Conservation (phyloP, 331 rosid species). For the Ulmus americana region DNA sequence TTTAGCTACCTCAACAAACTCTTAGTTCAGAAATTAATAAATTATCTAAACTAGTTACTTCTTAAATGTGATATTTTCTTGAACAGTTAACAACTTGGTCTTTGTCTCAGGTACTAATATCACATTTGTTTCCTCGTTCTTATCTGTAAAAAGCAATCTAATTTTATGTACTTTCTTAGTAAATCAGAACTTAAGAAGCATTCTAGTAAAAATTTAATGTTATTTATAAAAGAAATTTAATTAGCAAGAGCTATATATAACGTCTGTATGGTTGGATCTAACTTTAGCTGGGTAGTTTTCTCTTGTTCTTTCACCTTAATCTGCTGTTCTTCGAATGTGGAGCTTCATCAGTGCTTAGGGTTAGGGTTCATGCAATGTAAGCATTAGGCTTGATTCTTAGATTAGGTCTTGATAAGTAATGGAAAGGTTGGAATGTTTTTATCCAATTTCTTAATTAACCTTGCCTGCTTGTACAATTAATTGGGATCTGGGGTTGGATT, state of each 20-base stretch:
- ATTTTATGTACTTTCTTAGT: no score
- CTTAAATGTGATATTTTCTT: no score
- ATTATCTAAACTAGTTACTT: no score
- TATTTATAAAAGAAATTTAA: no score
- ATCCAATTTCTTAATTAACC: neutral
- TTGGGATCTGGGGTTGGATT: neutral
- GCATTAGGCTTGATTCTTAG: slow-evolving; percentile 3
- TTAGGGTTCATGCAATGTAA: slow-evolving; percentile 52
- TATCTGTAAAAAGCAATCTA: no score
- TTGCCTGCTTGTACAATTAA: neutral
- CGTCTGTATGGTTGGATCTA: neutral
- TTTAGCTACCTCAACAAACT: no score
- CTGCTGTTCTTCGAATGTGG: neutral
- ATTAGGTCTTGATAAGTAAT: slow-evolving; percentile 2
- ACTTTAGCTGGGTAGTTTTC: neutral
- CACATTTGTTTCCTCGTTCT: no score
- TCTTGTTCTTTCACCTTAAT: neutral
- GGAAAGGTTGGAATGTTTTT: slow-evolving; percentile 7
- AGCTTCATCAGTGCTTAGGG: slow-evolving; percentile 29
- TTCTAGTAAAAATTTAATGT: no score
- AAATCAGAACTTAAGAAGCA: no score
- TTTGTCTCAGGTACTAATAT: no score
- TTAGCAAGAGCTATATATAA: neutral
- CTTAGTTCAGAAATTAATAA: no score
- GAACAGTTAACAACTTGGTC: no score